These are phyloP conservation scores for Carex littledalei DNA, from an alignment of 176 grass and related monocot species.

Conservation along the genomic window DNA sequence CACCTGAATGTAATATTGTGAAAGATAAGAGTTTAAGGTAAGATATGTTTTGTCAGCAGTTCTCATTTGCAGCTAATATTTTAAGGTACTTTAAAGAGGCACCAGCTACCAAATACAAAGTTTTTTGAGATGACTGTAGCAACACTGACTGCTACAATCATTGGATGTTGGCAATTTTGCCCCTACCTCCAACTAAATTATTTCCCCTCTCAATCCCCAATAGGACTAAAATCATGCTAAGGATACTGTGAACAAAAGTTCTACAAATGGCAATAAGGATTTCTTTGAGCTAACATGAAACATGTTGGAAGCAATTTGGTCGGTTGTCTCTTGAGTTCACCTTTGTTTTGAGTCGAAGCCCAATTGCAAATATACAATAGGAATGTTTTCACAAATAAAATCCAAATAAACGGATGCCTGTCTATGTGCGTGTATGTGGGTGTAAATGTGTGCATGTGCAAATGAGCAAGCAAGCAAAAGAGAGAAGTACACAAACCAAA, in stretches of 20 bases:
- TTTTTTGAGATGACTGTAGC: background rate
- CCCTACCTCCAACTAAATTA: background rate
- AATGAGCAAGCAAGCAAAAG: background rate
- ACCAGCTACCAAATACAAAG: background rate
- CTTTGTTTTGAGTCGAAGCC: background rate
- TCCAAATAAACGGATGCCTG: background rate
- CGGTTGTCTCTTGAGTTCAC: background rate
- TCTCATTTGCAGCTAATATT: background rate
- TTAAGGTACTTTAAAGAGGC: background rate
- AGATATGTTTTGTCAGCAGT: background rate
- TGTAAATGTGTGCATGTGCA: background rate
- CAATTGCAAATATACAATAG: slow-evolving; percentile 3
- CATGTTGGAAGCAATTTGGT: background rate
- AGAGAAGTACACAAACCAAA: slow-evolving; percentile 56
- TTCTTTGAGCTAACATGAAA: background rate
- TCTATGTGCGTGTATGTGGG: background rate
- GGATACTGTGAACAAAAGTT: background rate
- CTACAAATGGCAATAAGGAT: background rate
- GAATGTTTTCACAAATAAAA: background rate
- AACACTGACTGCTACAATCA: background rate
- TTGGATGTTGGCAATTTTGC: background rate
- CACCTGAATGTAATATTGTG: slow-evolving; percentile 39
- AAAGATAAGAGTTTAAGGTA: background rate
- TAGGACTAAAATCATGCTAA: background rate
- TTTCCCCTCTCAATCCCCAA: background rate